Percentiles rank a stretch among this genome's conserved stretches.
phyloP scores from a whole-genome alignment of 1,284 basidiomycete species.

The Tetrapyrgos nigripes region DNA sequence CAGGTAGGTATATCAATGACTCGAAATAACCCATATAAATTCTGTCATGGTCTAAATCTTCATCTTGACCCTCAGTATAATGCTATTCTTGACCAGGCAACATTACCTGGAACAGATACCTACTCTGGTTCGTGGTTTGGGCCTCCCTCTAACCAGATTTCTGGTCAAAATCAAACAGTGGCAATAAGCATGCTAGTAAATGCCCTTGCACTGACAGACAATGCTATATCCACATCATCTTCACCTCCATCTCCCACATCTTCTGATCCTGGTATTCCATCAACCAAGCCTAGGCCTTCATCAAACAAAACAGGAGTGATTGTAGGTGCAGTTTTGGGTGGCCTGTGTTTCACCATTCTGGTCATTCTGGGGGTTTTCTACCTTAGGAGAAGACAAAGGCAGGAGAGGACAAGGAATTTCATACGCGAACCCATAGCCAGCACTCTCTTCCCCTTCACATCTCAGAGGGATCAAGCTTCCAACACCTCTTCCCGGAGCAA shows the following conservation, averaged over 20 bases:
- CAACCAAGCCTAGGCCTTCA: no score
- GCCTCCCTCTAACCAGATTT: conserved; percentile 9
- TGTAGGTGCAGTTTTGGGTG: neutral
- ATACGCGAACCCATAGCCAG: no score
- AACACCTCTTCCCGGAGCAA: no score
- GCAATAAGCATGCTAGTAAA: conserved; percentile 11
- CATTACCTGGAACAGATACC: conserved; percentile 8
- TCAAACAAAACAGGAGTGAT: neutral
- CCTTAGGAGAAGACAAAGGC: neutral
- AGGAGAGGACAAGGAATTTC: neutral
- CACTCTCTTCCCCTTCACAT: no score
- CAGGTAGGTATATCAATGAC: conserved; percentile 6
- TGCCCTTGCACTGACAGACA: conserved; percentile 9
- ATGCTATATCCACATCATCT: neutral
- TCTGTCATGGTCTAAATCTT: neutral
- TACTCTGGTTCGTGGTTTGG: conserved; percentile 18
- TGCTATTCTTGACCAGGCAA: conserved; percentile 15
- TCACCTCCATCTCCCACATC: neutral
- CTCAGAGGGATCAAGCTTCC: no score
- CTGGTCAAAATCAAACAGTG: conserved; percentile 7
- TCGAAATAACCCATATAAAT: no score
- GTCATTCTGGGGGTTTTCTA: neutral
- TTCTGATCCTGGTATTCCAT: neutral
- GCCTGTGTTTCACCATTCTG: neutral
- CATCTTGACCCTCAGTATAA: conserved; percentile 18